These are phyloP conservation scores for Fraxinus latifolia DNA, from an alignment of 305 asterid genomes.

Conservation along the genomic window DNA sequence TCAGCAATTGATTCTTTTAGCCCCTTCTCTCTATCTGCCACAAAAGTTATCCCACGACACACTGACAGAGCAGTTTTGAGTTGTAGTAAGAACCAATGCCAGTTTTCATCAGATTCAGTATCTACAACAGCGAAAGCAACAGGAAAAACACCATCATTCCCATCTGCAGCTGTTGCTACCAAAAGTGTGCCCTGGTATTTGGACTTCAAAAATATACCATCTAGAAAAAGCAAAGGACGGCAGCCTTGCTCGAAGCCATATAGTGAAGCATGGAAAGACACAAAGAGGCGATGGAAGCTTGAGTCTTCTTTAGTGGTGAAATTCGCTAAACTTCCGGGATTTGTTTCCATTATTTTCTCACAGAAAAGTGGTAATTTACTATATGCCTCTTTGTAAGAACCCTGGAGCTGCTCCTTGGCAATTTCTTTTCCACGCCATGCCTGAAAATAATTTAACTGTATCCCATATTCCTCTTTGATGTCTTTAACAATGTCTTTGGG, in stretches of 20 bases:
- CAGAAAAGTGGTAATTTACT: constrained; percentile 66
- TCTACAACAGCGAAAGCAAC: background rate
- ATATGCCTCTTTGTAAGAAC: constrained; percentile 91
- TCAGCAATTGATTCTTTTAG: background rate
- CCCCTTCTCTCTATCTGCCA: background rate
- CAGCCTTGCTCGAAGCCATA: background rate
- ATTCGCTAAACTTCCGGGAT: background rate
- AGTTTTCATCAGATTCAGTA: background rate
- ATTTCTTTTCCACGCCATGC: constrained; percentile 99
- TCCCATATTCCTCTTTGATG: constrained; percentile 83
- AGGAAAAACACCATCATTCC: background rate
- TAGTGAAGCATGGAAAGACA: constrained; percentile 33
- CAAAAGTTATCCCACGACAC: background rate
- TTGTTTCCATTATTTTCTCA: background rate
- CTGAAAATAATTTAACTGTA: constrained; percentile 86
- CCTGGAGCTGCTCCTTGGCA: constrained; percentile 98
- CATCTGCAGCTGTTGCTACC: background rate
- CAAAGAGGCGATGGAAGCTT: constrained; percentile 75
- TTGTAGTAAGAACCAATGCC: background rate
- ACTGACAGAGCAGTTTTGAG: background rate
- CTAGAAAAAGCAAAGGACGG: background rate
- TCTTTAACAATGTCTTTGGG: background rate
- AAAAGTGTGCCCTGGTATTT: background rate
- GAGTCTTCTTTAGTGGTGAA: background rate
- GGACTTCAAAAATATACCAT: background rate